Evolutionary conservation across 2,329 filamentous ascomycete species (phyloP), one percentile per base, ranked within the genome.

Genomic region (Fusarium heterosporum): DNA sequence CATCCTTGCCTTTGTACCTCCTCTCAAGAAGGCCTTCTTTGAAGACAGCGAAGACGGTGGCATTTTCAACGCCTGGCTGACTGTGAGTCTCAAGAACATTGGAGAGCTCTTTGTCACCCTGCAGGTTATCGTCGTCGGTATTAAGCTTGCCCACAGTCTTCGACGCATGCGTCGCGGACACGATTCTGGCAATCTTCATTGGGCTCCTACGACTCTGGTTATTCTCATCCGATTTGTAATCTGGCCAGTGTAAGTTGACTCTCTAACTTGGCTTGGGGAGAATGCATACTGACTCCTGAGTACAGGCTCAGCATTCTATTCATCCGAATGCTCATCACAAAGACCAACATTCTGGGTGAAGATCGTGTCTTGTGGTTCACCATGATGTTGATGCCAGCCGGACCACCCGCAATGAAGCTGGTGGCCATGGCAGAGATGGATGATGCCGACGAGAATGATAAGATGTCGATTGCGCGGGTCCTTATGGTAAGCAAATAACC

Each of bases 131-230:
- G 62, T 66, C 12, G 63, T 66, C 2, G 63, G 63, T 4, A 66
- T 66, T 25, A 66, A 66, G 12, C 62, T 66, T 2, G 62, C 63
- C 11, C 62, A 66, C n/a, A 66, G 63, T 32, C 62, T 66, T 39
- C 36, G 63, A 26, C 63, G 57, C 2, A 66, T 66, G 63, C 62
- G 62, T 2, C 42, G 38, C 1, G 63, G 62, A 7, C 30, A 57
- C 6, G 51, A 66, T 16, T 62, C 63, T 10, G 62, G 62, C 2
- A 53, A 42, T 8, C 39, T 66, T 7, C 56, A 40, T 6, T 66
- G 62, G 63, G 14, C 38, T 2, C 49, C 57, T 4, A 19, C 66
- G 3, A 45, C 47, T 3, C 22, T 62, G 11, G 47, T 66, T 39
- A 40, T 66, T 3, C 25, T 66, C 1, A 47, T 66, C 12, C 56